These are phyloP conservation scores for Linum tenue DNA, from an alignment of 345 rosid species.

Conservation along the genomic window DNA sequence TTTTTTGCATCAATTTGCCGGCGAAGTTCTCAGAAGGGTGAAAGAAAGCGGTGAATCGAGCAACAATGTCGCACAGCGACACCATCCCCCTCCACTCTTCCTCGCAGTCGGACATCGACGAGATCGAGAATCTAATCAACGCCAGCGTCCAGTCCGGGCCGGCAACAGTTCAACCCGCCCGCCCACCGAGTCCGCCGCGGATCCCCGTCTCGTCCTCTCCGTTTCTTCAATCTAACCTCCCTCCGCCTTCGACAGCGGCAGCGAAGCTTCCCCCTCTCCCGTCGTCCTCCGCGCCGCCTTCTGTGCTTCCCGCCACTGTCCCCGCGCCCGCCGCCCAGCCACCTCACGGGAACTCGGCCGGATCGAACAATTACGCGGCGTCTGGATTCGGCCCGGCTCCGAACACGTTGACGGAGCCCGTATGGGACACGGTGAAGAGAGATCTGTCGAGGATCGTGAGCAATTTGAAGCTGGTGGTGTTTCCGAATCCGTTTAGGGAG, in stretches of 20 bases:
- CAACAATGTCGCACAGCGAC: slow-evolving; percentile 71
- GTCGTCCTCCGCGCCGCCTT: slow-evolving; percentile 21
- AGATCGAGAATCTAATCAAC: slow-evolving; percentile 91
- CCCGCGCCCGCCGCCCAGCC: background rate
- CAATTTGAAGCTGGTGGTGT: slow-evolving; percentile 91
- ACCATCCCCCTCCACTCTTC: slow-evolving; percentile 69
- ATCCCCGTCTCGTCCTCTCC: slow-evolving; percentile 75
- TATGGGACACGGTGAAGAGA: slow-evolving; percentile 93
- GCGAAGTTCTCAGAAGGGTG: background rate
- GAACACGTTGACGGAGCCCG: slow-evolving; percentile 92
- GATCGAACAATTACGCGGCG: slow-evolving; percentile 9
- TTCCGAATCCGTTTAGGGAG: slow-evolving; percentile 82
- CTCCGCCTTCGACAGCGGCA: slow-evolving; percentile 35
- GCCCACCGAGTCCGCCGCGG: slow-evolving; percentile 73
- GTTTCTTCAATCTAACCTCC: slow-evolving; percentile 52
- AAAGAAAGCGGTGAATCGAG: background rate
- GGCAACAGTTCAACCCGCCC: slow-evolving; percentile 80
- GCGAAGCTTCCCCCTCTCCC: slow-evolving; percentile 35
- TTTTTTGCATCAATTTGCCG: slow-evolving; percentile 9
- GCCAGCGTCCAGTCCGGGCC: slow-evolving; percentile 56
- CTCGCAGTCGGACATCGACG: slow-evolving; percentile 97
- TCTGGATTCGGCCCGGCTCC: slow-evolving; percentile 73
- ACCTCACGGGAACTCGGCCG: slow-evolving; percentile 3
- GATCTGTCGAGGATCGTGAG: slow-evolving; percentile 93
- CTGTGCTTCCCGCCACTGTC: slow-evolving; percentile 34